Evolutionary conservation across 768 basidiomycete species (phyloP).

Genomic region (Pholiota microspora): DNA sequence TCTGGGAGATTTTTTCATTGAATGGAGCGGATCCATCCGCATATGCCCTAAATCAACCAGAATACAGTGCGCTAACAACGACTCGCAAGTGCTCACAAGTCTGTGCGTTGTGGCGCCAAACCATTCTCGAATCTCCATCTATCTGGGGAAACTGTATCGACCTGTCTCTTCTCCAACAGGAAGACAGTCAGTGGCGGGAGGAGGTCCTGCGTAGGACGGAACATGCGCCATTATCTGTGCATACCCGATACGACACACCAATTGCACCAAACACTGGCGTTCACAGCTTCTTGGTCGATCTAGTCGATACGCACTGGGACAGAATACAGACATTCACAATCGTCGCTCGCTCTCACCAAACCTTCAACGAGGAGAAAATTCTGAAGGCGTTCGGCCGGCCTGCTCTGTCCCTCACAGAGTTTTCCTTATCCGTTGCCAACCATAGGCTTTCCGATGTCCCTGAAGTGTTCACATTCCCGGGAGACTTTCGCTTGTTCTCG

Average conservation of each 20-base stretch:
- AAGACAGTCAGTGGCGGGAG: not conserved
- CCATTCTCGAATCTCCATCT: not conserved
- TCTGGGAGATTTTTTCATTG: not conserved
- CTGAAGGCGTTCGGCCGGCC: not conserved
- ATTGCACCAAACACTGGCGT: not conserved
- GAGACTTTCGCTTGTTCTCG: not conserved
- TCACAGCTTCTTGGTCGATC: not conserved
- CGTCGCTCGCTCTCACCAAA: no score
- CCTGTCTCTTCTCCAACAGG: not conserved
- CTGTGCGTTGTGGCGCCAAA: not conserved
- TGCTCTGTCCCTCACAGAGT: not conserved
- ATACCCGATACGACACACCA: not conserved
- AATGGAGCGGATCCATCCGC: not conserved
- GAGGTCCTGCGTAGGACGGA: not conserved
- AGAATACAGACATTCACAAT: not conserved
- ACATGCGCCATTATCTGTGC: not conserved
- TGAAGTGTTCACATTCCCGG: not conserved
- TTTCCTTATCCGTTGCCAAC: not conserved
- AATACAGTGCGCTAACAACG: not conserved
- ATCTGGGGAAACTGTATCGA: slow-evolving; percentile 6
- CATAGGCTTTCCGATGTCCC: not conserved
- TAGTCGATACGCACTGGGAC: not conserved
- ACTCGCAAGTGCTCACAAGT: not conserved
- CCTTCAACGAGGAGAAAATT: not conserved
- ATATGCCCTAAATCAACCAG: not conserved